Conservation (phyloP, 129 eudicot genomes). For the Flaveria bidentis region DNA sequence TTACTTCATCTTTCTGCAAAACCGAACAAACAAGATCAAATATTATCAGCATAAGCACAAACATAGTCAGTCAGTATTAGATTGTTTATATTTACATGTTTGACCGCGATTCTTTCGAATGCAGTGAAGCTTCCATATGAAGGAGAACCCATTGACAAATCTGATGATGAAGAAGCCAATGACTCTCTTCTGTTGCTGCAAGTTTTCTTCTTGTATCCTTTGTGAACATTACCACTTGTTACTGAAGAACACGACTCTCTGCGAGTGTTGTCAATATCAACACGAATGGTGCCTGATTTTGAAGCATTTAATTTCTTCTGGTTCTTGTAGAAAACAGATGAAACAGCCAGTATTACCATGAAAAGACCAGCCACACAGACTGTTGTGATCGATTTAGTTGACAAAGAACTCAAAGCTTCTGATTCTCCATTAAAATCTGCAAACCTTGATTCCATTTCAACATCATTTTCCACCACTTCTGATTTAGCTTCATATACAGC, state of each 20-base stretch:
- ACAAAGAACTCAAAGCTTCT: constrained; percentile 23
- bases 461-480: constrained; percentile 18
- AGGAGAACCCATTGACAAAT: constrained; percentile 42
- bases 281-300: constrained; percentile 1
- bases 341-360: constrained; percentile 28
- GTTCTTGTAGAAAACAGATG: constrained; percentile 21
- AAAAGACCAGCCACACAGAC: constrained; percentile 34
- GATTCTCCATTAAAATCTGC: constrained; percentile 14
- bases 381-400: constrained; percentile 13
- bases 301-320: constrained; percentile 21
- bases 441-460: constrained; percentile 20
- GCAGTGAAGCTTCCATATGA: constrained; percentile 98
- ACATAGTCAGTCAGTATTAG: not conserved
- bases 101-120: constrained; percentile 57
- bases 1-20: constrained; percentile 63
- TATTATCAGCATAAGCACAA: not conserved
- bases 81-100: constrained; percentile 44
- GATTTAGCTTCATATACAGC: constrained; percentile 9
- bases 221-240: no score
- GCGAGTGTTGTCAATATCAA: constrained; percentile 35
- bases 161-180: constrained; percentile 69
- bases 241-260: constrained; percentile 49
- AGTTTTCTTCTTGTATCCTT: no score
- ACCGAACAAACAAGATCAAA: constrained; percentile 40
- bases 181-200: constrained; percentile 21